These are phyloP conservation scores for Solanum habrochaites DNA, from an alignment of 257 asterid species.

Conservation along the genomic window DNA sequence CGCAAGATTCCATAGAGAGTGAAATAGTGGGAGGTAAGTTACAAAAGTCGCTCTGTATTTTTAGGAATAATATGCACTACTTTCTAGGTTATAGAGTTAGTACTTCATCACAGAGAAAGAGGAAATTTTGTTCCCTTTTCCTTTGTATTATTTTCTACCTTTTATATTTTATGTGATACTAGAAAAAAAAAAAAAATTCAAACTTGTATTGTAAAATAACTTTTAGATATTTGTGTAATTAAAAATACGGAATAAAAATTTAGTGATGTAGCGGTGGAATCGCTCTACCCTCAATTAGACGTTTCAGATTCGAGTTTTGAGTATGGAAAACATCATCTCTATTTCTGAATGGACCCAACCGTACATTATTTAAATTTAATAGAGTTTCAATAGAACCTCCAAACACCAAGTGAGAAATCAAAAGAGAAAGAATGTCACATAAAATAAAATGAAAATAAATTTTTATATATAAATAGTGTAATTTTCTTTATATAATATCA, in stretches of 20 bases:
- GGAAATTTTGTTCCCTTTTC: conserved; percentile 4
- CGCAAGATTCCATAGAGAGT: conserved; percentile 31
- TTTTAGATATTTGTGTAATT: not conserved
- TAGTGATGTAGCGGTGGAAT: not conserved
- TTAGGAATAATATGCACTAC: conserved; percentile 23
- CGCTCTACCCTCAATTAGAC: not conserved
- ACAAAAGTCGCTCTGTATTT: not conserved
- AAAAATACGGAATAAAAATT: too few relatives aligned
- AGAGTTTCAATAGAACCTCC: not conserved
- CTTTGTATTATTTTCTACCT: not conserved
- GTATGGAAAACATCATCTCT: not conserved
- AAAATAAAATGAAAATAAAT: not conserved
- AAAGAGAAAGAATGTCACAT: not conserved
- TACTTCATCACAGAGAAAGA: not conserved
- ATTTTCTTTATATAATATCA: not conserved
- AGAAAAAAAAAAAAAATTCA: too few relatives aligned
- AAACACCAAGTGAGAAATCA: not conserved
- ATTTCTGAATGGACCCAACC: not conserved
- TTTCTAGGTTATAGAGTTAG: conserved; percentile 14
- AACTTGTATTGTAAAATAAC: too few relatives aligned
- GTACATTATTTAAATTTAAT: not conserved
- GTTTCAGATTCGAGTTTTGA: not conserved
- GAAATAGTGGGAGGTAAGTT: conserved; percentile 14
- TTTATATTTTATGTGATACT: not conserved
- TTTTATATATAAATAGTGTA: not conserved